These are phyloP conservation scores for Metschnikowia santaceciliae DNA, from an alignment of 805 yeast genomes.

Conservation along the genomic window DNA sequence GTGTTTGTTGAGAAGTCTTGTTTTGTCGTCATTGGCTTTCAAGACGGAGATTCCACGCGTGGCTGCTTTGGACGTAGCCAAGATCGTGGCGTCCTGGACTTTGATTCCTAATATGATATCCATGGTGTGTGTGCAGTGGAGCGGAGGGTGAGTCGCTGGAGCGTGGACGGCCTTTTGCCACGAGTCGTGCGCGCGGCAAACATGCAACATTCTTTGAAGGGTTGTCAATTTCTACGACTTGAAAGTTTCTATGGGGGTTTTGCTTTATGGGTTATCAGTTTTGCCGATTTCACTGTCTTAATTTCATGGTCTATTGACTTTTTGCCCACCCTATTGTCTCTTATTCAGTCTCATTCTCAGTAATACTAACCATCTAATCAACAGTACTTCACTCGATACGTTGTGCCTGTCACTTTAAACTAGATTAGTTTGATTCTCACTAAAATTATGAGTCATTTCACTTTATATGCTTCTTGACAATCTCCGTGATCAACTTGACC, in stretches of 20 bases:
- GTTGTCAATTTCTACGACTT: too few relatives aligned
- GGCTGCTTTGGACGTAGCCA: conserved; percentile 93
- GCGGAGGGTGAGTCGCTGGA: not conserved
- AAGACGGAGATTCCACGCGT: conserved; percentile 85
- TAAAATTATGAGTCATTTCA: not conserved
- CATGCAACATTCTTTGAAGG: not conserved
- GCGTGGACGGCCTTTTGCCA: conserved; percentile 10
- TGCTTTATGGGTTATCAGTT: too few relatives aligned
- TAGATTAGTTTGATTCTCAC: too few relatives aligned
- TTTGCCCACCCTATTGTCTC: too few relatives aligned
- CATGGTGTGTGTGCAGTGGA: conserved; percentile 44
- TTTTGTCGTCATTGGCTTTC: conserved; percentile 77
- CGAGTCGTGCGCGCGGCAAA: conserved; percentile 13
- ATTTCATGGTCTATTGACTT: not conserved
- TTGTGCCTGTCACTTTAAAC: too few relatives aligned
- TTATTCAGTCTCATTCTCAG: too few relatives aligned
- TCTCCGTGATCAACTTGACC: conserved; percentile 39
- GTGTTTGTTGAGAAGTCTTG: conserved; percentile 68
- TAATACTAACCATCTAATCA: too few relatives aligned
- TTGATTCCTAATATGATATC: conserved; percentile 87
- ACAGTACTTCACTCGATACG: too few relatives aligned
- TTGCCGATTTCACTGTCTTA: not conserved
- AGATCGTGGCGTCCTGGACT: conserved; percentile 72
- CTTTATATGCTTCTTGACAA: conserved; percentile 24
- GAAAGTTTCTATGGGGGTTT: too few relatives aligned